These are phyloP conservation scores for Adansonia madagascariensis DNA, from an alignment of 441 rosid genomes.

Conservation along the genomic window DNA sequence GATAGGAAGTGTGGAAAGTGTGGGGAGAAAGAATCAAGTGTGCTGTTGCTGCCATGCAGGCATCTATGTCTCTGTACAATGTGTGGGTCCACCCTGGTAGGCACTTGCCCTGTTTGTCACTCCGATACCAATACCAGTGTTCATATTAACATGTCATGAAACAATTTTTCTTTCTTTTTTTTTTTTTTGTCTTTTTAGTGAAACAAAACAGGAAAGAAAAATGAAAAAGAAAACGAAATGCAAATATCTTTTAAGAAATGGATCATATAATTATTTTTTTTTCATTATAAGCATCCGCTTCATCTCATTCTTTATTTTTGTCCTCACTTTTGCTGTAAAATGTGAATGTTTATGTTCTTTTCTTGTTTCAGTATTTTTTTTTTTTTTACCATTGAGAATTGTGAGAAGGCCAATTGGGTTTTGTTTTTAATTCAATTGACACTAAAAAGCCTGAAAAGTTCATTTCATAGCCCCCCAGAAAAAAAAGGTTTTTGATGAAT, in stretches of 20 bases:
- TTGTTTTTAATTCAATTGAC: not conserved
- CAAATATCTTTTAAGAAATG: conserved; percentile 24
- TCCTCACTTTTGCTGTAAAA: not conserved
- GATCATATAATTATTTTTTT: conserved; percentile 17
- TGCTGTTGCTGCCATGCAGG: conserved; percentile 80
- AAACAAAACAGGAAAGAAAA: not conserved
- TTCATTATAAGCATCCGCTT: not conserved
- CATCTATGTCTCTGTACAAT: conserved; percentile 73
- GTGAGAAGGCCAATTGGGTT: not conserved
- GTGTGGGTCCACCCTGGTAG: conserved; percentile 69
- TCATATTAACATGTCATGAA: conserved; percentile 72
- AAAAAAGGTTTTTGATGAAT: not conserved
- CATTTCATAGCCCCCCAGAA: too few species aligned
- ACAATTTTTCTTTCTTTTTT: not conserved
- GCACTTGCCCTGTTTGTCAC: conserved; percentile 67
- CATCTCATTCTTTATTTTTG: not conserved
- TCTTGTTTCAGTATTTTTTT: not conserved
- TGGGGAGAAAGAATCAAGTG: conserved; percentile 68
- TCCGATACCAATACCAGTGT: conserved; percentile 62
- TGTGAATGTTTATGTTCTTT: not conserved
- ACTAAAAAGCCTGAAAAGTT: not conserved
- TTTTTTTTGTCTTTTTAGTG: not conserved
- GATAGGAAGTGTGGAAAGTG: conserved; percentile 52
- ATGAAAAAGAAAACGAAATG: not conserved
- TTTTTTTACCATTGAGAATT: not conserved